These are phyloP conservation scores for Thermoascus crustaceus DNA, from an alignment of 2,329 filamentous ascomycete genomes.

Conservation along the genomic window DNA sequence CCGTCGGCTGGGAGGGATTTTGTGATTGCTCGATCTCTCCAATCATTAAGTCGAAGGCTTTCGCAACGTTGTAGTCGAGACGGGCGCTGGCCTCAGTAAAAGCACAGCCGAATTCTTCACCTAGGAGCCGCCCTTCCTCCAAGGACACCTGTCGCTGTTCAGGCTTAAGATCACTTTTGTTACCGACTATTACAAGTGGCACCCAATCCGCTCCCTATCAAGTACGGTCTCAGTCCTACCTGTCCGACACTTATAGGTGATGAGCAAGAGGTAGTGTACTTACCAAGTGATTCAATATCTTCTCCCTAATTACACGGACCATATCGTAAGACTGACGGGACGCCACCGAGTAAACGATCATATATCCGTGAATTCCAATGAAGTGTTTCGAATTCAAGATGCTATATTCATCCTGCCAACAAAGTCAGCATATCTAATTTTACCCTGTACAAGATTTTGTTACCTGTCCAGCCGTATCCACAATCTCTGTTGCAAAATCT, in stretches of 20 bases:
- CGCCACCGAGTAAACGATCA: constrained; percentile 96
- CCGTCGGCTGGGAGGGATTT: constrained; percentile 76
- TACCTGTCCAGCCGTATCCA: constrained; percentile 94
- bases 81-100: constrained; percentile 93
- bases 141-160: constrained; percentile 85
- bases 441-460: constrained; percentile 16
- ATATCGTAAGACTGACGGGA: constrained; percentile 94
- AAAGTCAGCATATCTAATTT: constrained; percentile 10
- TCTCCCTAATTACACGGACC: constrained; percentile 90
- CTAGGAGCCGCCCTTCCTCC: constrained; percentile 77
- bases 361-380: constrained; percentile 97
- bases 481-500: constrained; percentile 92
- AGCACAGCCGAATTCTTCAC: constrained; percentile 80
- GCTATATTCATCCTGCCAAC: constrained; percentile 81
- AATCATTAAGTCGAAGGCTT: constrained; percentile 90
- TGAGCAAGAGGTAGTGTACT: constrained; percentile 20
- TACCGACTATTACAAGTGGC: constrained; percentile 89
- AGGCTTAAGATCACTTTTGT: constrained; percentile 88
- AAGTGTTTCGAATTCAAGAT: constrained; percentile 98
- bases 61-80: constrained; percentile 87
- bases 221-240: constrained; percentile 6
- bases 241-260: neutral
- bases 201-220: constrained; percentile 79
- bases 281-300: constrained; percentile 93
- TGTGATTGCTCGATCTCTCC: constrained; percentile 90